Conservation (phyloP, 805 yeast species). For the Suhomyces sp. region DNA sequence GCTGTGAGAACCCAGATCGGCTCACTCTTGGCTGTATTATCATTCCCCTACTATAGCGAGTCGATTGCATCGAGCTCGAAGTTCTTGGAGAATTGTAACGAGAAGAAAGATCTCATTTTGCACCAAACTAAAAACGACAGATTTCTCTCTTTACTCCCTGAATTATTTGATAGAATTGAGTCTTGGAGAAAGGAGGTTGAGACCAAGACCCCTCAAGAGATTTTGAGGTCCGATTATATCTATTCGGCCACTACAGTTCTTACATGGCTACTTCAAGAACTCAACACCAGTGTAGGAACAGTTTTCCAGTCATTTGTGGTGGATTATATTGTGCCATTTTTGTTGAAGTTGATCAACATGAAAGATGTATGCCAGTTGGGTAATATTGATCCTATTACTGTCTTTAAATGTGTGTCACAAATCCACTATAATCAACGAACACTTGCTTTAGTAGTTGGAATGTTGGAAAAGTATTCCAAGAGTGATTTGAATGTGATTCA, state of each 20-base stretch:
- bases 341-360: conserved; percentile 59
- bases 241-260: conserved; percentile 63
- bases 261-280: conserved; percentile 54
- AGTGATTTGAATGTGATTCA: conserved; percentile 45
- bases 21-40: conserved; percentile 49
- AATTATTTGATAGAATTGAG: conserved; percentile 45
- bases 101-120: conserved; percentile 31
- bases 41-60: conserved; percentile 42
- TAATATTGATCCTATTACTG: conserved; percentile 51
- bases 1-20: conserved; percentile 71
- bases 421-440: conserved; percentile 25
- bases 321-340: conserved; percentile 60
- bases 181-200: conserved; percentile 35
- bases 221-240: conserved; percentile 58
- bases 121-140: conserved; percentile 13
- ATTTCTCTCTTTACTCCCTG: conserved; percentile 36
- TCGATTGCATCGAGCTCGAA: conserved; percentile 36
- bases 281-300: conserved; percentile 52
- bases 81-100: conserved; percentile 40
- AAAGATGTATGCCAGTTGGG: conserved; percentile 80
- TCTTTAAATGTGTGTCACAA: conserved; percentile 44
- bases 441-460: conserved; percentile 26
- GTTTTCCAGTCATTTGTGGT: conserved; percentile 52
- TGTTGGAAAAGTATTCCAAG: conserved; percentile 39
- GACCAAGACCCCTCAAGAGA: conserved; percentile 50